These are phyloP conservation scores for Chrysophaeum taylorii DNA, from an alignment of 352 stramenopile genomes.

Conservation along the genomic window DNA sequence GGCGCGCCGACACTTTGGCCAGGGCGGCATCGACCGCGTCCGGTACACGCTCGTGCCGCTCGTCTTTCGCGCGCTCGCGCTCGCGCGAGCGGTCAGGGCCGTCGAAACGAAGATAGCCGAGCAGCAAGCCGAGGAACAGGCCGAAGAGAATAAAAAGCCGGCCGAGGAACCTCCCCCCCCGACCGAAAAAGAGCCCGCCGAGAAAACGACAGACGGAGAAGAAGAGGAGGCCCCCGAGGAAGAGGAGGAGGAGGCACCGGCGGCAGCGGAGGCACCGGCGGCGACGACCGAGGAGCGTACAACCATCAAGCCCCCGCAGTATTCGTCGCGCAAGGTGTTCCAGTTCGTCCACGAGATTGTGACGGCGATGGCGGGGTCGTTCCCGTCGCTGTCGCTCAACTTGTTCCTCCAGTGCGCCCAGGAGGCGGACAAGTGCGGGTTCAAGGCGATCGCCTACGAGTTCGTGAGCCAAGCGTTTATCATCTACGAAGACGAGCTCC, in stretches of 20 bases:
- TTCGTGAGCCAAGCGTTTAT: constrained; percentile 88
- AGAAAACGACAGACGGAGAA: constrained; percentile 15
- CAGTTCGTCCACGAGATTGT: constrained; percentile 95
- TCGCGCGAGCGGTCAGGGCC: constrained; percentile 53
- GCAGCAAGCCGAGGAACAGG: constrained; percentile 9
- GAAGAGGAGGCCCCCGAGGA: constrained; percentile 23
- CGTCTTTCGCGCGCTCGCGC: constrained; percentile 70
- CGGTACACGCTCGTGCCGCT: constrained; percentile 79
- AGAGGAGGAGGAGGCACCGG: constrained; percentile 16
- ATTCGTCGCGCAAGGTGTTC: constrained; percentile 69
- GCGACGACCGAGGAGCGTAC: constrained; percentile 12
- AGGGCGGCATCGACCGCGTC: constrained; percentile 69
- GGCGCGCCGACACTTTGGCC: constrained; percentile 43
- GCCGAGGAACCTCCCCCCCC: neutral
- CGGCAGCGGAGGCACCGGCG: constrained; percentile 16
- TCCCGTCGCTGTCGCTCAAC: constrained; percentile 60
- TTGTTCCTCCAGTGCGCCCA: constrained; percentile 86
- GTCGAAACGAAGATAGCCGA: constrained; percentile 29
- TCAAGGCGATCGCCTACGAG: constrained; percentile 87
- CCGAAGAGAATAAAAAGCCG: constrained; percentile 7
- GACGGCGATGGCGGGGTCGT: constrained; percentile 61
- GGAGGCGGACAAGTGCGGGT: constrained; percentile 61
- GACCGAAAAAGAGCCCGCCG: constrained; percentile 6
- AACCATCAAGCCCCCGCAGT: neutral
- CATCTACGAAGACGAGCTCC: constrained; percentile 90